Evolutionary conservation across 306 rosid species (phyloP).

Genomic region (Pyrus betulifolia): DNA sequence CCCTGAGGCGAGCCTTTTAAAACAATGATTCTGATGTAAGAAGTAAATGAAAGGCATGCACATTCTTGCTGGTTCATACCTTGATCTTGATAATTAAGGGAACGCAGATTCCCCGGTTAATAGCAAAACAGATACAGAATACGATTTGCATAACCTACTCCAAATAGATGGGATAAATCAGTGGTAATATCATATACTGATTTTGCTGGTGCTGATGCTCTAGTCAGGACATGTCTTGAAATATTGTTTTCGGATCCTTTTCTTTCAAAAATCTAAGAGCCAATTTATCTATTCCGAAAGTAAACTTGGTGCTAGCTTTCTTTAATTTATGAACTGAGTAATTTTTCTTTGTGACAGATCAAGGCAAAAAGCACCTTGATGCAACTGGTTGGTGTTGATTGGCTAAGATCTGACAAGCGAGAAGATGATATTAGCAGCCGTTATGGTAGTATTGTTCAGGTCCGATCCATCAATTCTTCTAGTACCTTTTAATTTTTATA

Average conservation of each 20-base stretch:
- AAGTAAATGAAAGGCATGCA: neutral
- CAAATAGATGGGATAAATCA: neutral
- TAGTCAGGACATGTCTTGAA: neutral
- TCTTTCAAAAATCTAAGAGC: neutral
- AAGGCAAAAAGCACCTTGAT: conserved; percentile 60
- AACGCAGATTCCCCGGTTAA: neutral
- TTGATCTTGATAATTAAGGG: neutral
- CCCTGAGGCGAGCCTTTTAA: no score
- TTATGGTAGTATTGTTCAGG: conserved; percentile 65
- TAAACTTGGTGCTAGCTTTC: neutral
- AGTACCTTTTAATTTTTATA: neutral
- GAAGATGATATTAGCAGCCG: conserved; percentile 74
- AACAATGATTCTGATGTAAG: neutral
- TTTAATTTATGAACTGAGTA: neutral
- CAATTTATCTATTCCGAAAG: neutral
- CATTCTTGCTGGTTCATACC: neutral
- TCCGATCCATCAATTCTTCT: conserved; percentile 16
- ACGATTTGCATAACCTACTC: neutral
- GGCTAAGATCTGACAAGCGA: conserved; percentile 56
- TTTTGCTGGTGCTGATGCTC: neutral
- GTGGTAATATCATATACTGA: neutral
- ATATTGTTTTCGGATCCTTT: neutral
- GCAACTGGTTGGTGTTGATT: conserved; percentile 82
- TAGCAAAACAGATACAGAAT: neutral
- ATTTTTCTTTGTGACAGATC: conserved; percentile 33